phyloP scores from a whole-genome alignment of 2,329 filamentous ascomycete genomes.

The Fusarium sp. region DNA sequence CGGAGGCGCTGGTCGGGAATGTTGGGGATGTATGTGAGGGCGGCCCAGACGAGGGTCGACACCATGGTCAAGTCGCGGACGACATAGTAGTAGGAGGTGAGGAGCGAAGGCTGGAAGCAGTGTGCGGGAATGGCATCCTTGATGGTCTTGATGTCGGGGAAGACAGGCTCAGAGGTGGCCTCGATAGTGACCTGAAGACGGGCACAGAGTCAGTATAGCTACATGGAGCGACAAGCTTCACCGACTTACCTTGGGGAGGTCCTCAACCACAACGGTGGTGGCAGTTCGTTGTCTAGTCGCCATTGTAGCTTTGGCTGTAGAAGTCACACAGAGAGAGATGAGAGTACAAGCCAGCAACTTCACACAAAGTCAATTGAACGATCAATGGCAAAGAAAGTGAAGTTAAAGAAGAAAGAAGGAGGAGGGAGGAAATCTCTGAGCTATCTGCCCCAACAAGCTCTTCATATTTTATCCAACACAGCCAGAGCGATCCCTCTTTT shows the following conservation, averaged over 20 bases:
- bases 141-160: slow-evolving; percentile 52
- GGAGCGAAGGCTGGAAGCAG: slow-evolving; percentile 71
- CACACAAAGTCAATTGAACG: slow-evolving; percentile 1
- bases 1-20: slow-evolving; percentile 63
- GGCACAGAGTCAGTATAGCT: slow-evolving; percentile 21
- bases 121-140: slow-evolving; percentile 69
- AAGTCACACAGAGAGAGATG: slow-evolving; percentile 1
- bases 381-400: background rate
- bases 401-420: background rate
- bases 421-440: background rate
- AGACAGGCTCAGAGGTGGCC: slow-evolving; percentile 40
- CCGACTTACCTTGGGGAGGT: slow-evolving; percentile 31
- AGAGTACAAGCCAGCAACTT: background rate
- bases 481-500: background rate
- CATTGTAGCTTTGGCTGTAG: slow-evolving; percentile 33
- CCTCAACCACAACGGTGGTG: slow-evolving; percentile 43
- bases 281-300: slow-evolving; percentile 48
- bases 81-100: slow-evolving; percentile 69
- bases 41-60: slow-evolving; percentile 63
- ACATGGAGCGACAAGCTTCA: background rate
- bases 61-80: slow-evolving; percentile 69
- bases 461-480: slow-evolving; percentile 2
- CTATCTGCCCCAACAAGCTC: slow-evolving; percentile 22
- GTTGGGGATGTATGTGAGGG: slow-evolving; percentile 67
- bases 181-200: slow-evolving; percentile 34